phyloP scores from a whole-genome alignment of 2,329 filamentous ascomycete genomes.

The Cladosporium sp. region DNA sequence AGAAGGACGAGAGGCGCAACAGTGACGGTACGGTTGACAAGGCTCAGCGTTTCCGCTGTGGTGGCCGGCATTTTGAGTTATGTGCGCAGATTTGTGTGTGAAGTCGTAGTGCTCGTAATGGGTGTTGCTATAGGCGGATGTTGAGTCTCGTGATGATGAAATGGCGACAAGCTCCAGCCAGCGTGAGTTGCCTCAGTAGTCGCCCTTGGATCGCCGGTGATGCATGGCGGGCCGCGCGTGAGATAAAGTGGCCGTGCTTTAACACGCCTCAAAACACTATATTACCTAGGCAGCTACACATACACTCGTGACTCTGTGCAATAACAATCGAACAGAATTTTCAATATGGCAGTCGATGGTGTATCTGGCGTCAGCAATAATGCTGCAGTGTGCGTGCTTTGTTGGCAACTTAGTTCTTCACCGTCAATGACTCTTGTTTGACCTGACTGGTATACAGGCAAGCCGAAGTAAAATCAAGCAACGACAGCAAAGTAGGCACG shows the following conservation, averaged over 20 bases:
- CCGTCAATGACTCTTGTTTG: neutral
- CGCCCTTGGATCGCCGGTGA: conserved; percentile 5
- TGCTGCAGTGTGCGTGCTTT: conserved; percentile 9
- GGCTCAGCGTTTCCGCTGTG: conserved; percentile 90
- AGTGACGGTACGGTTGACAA: conserved; percentile 91
- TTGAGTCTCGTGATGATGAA: conserved; percentile 16
- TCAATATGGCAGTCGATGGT: conserved; percentile 2
- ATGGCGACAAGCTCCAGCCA: conserved; percentile 5
- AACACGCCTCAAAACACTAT: neutral
- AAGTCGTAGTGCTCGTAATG: neutral
- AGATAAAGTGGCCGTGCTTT: conserved; percentile 6
- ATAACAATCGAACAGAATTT: neutral
- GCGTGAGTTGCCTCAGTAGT: conserved; percentile 1
- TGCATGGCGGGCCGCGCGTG: neutral
- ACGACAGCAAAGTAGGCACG: neutral
- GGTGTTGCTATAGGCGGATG: neutral
- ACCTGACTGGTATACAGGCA: neutral
- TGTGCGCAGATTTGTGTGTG: neutral
- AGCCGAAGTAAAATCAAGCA: neutral
- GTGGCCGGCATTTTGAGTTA: conserved; percentile 77
- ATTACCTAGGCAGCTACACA: neutral
- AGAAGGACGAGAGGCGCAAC: conserved; percentile 97
- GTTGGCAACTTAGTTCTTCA: neutral
- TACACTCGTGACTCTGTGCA: neutral
- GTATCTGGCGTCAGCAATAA: neutral